phyloP scores from a whole-genome alignment of 768 basidiomycete genomes.

The Phallus indusiatus region DNA sequence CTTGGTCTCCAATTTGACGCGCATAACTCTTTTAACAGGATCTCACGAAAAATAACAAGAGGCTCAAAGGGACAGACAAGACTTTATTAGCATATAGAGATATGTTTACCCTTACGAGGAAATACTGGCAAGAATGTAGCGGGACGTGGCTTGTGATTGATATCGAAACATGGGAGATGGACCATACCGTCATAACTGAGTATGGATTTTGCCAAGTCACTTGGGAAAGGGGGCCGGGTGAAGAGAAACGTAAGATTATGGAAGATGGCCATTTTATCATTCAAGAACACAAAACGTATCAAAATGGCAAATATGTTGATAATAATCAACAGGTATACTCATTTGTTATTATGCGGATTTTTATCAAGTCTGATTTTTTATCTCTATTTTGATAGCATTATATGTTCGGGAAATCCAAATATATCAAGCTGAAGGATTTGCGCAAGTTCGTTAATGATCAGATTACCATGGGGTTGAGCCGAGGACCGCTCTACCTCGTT shows the following conservation, averaged over 20 bases:
- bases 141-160: constrained; percentile 75
- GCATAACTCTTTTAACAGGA: constrained; percentile 29
- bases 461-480: constrained; percentile 26
- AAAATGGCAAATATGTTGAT: constrained; percentile 54
- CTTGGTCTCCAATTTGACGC: too few relatives aligned
- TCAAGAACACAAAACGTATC: constrained; percentile 46
- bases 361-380: neutral
- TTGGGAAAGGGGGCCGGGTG: constrained; percentile 38
- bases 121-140: constrained; percentile 49
- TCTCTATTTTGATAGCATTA: constrained; percentile 38
- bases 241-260: constrained; percentile 25
- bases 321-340: constrained; percentile 47
- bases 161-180: constrained; percentile 77
- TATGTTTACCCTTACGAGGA: constrained; percentile 58
- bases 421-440: constrained; percentile 41
- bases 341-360: constrained; percentile 11
- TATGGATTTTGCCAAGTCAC: constrained; percentile 64
- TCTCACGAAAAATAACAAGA: constrained; percentile 75
- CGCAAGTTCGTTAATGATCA: constrained; percentile 42
- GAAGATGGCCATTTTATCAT: constrained; percentile 56
- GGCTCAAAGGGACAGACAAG: constrained; percentile 55
- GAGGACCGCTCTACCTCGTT: constrained; percentile 64
- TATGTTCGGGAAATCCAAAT: constrained; percentile 53
- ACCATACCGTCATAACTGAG: constrained; percentile 67
- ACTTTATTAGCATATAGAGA: constrained; percentile 46